phyloP scores from a whole-genome alignment of 2,329 filamentous ascomycete genomes.

The Aspergillus arachidicola region DNA sequence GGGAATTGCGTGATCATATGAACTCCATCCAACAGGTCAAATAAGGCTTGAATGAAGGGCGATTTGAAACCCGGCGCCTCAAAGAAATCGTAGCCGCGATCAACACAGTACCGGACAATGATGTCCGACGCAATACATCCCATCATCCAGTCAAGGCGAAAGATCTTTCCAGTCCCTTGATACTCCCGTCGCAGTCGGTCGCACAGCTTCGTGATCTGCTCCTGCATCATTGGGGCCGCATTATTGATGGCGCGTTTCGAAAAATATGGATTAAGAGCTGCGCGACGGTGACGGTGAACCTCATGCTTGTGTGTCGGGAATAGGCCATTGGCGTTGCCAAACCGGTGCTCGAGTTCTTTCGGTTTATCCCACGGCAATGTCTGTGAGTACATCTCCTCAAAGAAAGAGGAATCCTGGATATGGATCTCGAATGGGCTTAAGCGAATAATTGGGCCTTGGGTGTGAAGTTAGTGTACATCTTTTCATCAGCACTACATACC shows the following conservation, averaged over 20 bases:
- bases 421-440: constrained; percentile 18
- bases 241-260: constrained; percentile 38
- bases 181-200: constrained; percentile 13
- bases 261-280: constrained; percentile 48
- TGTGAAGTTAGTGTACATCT: background rate
- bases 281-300: constrained; percentile 44
- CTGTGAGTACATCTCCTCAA: constrained; percentile 19
- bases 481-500: background rate
- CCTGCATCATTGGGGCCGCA: constrained; percentile 31
- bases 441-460: constrained; percentile 18
- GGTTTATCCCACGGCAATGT: constrained; percentile 18
- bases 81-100: constrained; percentile 14
- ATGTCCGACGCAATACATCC: constrained; percentile 22
- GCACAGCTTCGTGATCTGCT: constrained; percentile 15
- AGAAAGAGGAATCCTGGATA: constrained; percentile 17
- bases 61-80: constrained; percentile 13
- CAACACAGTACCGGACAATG: constrained; percentile 19
- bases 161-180: constrained; percentile 8
- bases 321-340: constrained; percentile 16
- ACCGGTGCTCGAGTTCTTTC: constrained; percentile 15
- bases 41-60: constrained; percentile 14
- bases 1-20: constrained; percentile 19
- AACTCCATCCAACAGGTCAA: constrained; percentile 7
- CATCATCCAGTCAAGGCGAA: constrained; percentile 17
- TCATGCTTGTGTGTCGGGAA: constrained; percentile 39